Conservation (phyloP, 164 flowering plant species). For the Magnolia kwangsiensis region DNA sequence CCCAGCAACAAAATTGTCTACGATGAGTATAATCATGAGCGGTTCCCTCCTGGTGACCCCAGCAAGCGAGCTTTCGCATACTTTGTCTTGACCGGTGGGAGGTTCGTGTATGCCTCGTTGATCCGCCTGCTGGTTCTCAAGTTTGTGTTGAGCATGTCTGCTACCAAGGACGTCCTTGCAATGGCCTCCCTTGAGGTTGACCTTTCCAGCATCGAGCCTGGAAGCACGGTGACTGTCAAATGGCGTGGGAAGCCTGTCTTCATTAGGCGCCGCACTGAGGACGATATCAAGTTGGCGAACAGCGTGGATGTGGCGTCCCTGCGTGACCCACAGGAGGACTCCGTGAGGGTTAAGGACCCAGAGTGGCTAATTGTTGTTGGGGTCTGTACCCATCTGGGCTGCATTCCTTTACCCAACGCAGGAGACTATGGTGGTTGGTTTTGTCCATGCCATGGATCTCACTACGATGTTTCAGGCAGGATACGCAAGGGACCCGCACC, state of each 20-base stretch:
- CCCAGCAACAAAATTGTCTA: constrained; percentile 14
- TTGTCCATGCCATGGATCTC: constrained; percentile 18
- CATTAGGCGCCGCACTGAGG: constrained; percentile 12
- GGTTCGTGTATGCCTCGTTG: constrained; percentile 17
- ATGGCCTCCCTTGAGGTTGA: constrained; percentile 23
- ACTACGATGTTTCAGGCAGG: constrained; percentile 21
- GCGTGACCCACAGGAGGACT: constrained; percentile 18
- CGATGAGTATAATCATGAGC: constrained; percentile 17
- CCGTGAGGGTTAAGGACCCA: constrained; percentile 16
- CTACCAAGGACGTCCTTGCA: constrained; percentile 22
- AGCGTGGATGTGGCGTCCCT: constrained; percentile 9
- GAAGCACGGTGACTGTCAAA: constrained; percentile 18
- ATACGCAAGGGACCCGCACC: constrained; percentile 15
- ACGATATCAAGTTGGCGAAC: constrained; percentile 17
- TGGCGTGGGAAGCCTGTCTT: constrained; percentile 18
- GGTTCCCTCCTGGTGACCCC: constrained; percentile 22
- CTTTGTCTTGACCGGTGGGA: constrained; percentile 16
- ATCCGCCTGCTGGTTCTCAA: constrained; percentile 20
- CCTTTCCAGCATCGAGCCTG: constrained; percentile 13
- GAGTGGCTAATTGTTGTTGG: constrained; percentile 23
- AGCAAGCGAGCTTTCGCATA: constrained; percentile 23
- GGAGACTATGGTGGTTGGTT: constrained; percentile 24
- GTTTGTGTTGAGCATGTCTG: constrained; percentile 21
- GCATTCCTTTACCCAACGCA: constrained; percentile 20
- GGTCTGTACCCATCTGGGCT: constrained; percentile 17